phyloP scores from a whole-genome alignment of 768 basidiomycete genomes.

The Neoboletus subvelutipes region DNA sequence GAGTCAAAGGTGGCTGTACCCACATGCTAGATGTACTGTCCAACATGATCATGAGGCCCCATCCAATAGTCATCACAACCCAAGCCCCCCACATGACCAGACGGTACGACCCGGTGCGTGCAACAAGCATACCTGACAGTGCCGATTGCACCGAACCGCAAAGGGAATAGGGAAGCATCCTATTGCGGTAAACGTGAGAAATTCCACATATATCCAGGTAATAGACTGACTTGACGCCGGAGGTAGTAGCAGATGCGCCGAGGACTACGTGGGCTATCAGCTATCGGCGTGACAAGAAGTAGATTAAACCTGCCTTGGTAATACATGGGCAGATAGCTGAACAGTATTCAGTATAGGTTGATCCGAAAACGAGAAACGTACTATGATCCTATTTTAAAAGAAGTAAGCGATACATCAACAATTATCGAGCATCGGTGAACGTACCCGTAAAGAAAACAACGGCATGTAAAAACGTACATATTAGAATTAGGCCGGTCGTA shows the following conservation, averaged over 20 bases:
- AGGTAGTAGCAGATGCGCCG: slow-evolving; percentile 36
- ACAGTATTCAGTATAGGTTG: slow-evolving; percentile 6
- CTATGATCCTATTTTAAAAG: slow-evolving; percentile 24
- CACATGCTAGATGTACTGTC: slow-evolving; percentile 33
- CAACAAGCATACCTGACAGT: slow-evolving; percentile 27
- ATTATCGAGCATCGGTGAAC: neutral
- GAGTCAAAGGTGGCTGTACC: slow-evolving; percentile 1
- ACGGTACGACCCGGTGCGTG: slow-evolving; percentile 31
- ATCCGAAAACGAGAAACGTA: slow-evolving; percentile 5
- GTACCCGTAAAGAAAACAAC: slow-evolving; percentile 34
- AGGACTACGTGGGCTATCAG: slow-evolving; percentile 24
- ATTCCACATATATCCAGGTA: no score
- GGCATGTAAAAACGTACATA: slow-evolving; percentile 36
- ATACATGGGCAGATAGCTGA: slow-evolving; percentile 40
- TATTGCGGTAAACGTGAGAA: slow-evolving; percentile 10
- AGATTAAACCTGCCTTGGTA: slow-evolving; percentile 32
- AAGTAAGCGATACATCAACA: neutral
- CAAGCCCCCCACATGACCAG: slow-evolving; percentile 32
- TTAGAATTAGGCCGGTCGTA: slow-evolving; percentile 35
- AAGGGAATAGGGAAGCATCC: slow-evolving; percentile 39
- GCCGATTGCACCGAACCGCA: slow-evolving; percentile 17
- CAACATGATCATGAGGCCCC: slow-evolving; percentile 38
- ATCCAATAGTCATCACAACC: slow-evolving; percentile 34
- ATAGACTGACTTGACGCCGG: slow-evolving; percentile 31
- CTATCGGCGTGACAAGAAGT: neutral